These are phyloP conservation scores for Aethionema arabicum DNA, from an alignment of 345 rosid species.

Conservation along the genomic window DNA sequence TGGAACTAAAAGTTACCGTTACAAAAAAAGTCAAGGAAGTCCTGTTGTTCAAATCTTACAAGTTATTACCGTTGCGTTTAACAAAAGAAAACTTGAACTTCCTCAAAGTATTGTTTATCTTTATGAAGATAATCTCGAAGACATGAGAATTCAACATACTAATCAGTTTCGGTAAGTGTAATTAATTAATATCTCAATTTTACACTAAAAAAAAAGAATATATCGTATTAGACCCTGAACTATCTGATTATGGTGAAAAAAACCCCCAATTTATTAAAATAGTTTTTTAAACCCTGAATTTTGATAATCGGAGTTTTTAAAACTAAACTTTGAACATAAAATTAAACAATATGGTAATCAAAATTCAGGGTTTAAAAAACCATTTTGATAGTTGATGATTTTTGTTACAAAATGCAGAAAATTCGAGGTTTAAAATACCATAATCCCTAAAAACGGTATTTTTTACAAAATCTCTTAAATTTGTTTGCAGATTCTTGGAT, in stretches of 20 bases:
- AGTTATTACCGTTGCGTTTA: conserved; percentile 60
- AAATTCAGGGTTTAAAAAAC: too few species aligned
- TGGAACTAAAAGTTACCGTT: conserved; percentile 63
- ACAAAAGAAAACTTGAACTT: conserved; percentile 47
- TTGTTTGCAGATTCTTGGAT: conserved; percentile 52
- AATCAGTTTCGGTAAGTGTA: conserved; percentile 55
- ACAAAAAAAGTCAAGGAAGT: conserved; percentile 73
- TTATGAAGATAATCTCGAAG: conserved; percentile 52
- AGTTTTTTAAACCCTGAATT: too few species aligned
- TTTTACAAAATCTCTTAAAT: neutral
- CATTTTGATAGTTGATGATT: too few species aligned
- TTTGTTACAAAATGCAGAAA: too few species aligned
- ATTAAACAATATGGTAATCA: too few species aligned
- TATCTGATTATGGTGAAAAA: too few species aligned
- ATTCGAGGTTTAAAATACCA: too few species aligned
- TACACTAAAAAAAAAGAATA: neutral
- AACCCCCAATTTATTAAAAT: too few species aligned
- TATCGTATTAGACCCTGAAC: too few species aligned
- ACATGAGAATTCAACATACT: conserved; percentile 55
- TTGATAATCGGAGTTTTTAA: too few species aligned
- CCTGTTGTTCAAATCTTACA: conserved; percentile 78
- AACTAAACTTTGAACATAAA: too few species aligned
- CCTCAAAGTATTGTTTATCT: conserved; percentile 50
- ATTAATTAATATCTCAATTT: conserved; percentile 1
- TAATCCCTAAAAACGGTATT: neutral